A percentile compares a stretch with the other conserved stretches of the same genome.
Conservation (phyloP, 306 rosid species). For the Carpinus fangiana region DNA sequence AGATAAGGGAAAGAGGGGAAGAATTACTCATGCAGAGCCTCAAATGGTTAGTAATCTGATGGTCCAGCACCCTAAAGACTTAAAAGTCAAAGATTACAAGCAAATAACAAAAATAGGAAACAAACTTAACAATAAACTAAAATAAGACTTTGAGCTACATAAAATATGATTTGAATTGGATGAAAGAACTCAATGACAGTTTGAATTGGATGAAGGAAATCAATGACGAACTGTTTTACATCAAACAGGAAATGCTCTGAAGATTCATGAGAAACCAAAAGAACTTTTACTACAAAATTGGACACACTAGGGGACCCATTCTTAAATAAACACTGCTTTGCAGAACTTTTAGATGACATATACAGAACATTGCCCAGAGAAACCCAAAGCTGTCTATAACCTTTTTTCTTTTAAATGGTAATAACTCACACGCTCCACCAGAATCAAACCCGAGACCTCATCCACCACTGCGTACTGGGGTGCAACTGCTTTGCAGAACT, state of each 20-base stretch:
- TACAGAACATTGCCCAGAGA: not conserved
- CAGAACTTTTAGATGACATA: not conserved
- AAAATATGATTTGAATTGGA: not conserved
- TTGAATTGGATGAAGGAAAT: not conserved
- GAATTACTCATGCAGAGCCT: not conserved
- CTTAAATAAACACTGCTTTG: not conserved
- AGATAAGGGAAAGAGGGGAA: constrained; percentile 16
- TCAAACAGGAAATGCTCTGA: constrained; percentile 7
- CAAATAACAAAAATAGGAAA: not conserved
- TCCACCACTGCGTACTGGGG: not conserved
- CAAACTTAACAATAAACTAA: not conserved
- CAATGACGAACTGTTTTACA: not conserved
- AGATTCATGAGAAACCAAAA: constrained; percentile 1
- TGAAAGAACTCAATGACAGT: not conserved
- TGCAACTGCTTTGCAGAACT: too few relatives aligned
- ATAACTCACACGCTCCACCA: not conserved
- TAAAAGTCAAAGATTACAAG: not conserved
- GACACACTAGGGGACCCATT: too few relatives aligned
- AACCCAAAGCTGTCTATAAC: not conserved
- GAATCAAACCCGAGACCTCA: not conserved
- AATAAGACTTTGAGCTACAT: not conserved
- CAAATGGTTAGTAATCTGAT: constrained; percentile 11
- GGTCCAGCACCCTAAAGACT: constrained; percentile 5
- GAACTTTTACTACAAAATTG: not conserved
- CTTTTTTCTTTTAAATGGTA: not conserved